Evolutionary conservation across 805 yeast genomes (phyloP), one percentile per base, ranked within the genome.

Genomic region (Metschnikowia reukaufii): DNA sequence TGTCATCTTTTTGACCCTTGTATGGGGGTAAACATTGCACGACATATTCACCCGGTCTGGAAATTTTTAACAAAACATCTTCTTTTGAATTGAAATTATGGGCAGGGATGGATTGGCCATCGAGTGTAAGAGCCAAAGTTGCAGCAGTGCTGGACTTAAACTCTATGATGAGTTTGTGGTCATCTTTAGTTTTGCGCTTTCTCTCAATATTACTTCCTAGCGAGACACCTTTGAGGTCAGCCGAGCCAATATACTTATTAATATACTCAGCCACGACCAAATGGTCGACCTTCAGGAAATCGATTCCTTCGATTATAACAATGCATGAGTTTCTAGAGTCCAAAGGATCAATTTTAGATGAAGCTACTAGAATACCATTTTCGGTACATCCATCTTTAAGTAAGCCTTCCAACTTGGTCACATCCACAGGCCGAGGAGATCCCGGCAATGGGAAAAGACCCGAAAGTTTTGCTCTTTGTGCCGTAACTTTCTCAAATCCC

Each of bases 361-460:
- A 38, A 19, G 60, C 63, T 39, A 70, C 55, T n/a, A 68, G 60
- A 44, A 66, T 68, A 32, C 59, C 61, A 4, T 64, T 54, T 45
- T 59, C 63, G 19, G 53, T 49, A 15, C 70, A 51, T 25, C 69
- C 63, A 36, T 72, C 74, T 25, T 65, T 63, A 16, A 66, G 59
- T 10, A 65, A 65, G 4, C 77, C 70, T 41, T 67, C 74, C 30
- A 70, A 56, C 47, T 71, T 76, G 4, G 74, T 68, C 18, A 70
- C 63, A 33, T 71, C 63, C 42, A 71, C 73, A 7, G 74, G 75
- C 50, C 75, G 57, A 0, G 82, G 82, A 2, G 56, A 39, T 8
- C 56, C 55, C 1, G 94, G 92, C 15, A 79, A 69, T 2, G 91
- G 88, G 57, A 88, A 89, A 2, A 87, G 63, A 0, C 96, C 96